phyloP scores from a whole-genome alignment of 331 rosid genomes.

The Erythrophleum ivorense region DNA sequence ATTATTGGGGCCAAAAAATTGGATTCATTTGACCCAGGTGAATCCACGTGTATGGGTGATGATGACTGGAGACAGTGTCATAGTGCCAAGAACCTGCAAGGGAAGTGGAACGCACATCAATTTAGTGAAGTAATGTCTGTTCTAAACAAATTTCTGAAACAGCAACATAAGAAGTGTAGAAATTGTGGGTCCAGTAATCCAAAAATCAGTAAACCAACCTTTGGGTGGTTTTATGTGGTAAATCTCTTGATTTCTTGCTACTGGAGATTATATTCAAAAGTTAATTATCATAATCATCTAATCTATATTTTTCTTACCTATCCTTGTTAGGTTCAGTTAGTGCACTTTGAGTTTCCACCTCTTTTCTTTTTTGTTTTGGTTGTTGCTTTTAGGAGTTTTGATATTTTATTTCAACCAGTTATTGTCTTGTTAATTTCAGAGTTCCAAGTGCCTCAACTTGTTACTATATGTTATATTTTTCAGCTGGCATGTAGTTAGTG shows the following conservation, averaged over 20 bases:
- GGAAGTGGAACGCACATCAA: constrained; percentile 80
- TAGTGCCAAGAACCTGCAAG: constrained; percentile 42
- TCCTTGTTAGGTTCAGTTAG: constrained; percentile 11
- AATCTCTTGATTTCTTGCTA: constrained; percentile 25
- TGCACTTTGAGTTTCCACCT: background rate
- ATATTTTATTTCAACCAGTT: background rate
- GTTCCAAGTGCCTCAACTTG: constrained; percentile 2
- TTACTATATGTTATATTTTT: background rate
- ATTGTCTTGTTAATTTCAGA: background rate
- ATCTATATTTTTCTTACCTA: constrained; percentile 1
- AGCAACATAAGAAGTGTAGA: constrained; percentile 44
- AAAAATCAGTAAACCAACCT: constrained; percentile 67
- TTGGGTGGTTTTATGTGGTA: constrained; percentile 88
- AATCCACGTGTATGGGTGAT: constrained; percentile 37
- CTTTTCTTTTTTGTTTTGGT: background rate
- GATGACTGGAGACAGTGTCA: constrained; percentile 33
- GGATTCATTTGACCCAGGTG: constrained; percentile 41
- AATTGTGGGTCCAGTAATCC: constrained; percentile 59
- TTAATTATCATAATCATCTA: constrained; percentile 12
- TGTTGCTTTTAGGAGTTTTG: background rate
- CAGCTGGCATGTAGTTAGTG: constrained; percentile 7
- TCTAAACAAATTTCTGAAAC: constrained; percentile 52
- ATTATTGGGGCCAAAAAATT: constrained; percentile 60
- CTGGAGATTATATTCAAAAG: constrained; percentile 30
- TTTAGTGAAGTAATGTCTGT: constrained; percentile 71